Conservation (phyloP, 1,139 yeast genomes). For the Kurtzmaniella quercitrusa region DNA sequence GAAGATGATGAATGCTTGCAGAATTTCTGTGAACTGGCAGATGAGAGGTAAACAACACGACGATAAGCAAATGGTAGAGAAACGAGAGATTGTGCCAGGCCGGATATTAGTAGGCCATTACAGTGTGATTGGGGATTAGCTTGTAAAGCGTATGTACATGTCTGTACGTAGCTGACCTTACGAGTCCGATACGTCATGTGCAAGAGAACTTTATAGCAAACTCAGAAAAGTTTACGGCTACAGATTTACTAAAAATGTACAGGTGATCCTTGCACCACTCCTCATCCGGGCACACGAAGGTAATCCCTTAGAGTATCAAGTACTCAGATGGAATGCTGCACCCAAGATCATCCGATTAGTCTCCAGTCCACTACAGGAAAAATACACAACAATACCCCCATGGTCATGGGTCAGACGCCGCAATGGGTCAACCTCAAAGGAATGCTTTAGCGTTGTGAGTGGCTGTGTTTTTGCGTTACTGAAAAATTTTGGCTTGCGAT, state of each 20-base stretch:
- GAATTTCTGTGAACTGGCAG: too few species aligned
- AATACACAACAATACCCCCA: slow-evolving; percentile 50
- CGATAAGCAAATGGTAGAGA: too few species aligned
- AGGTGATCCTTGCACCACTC: slow-evolving; percentile 73
- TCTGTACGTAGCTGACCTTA: too few species aligned
- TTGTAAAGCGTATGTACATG: too few species aligned
- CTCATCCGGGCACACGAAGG: slow-evolving; percentile 88
- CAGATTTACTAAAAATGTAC: slow-evolving; percentile 35
- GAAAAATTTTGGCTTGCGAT: slow-evolving; percentile 8
- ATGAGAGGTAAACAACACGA: too few species aligned
- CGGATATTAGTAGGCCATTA: too few species aligned
- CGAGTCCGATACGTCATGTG: too few species aligned
- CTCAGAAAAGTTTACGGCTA: too few species aligned
- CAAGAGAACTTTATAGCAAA: too few species aligned
- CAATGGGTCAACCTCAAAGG: slow-evolving; percentile 73
- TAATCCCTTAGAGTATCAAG: slow-evolving; percentile 57
- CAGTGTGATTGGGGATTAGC: too few species aligned
- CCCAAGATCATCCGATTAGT: slow-evolving; percentile 68
- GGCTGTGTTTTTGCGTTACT: slow-evolving; percentile 60
- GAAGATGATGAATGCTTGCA: too few species aligned
- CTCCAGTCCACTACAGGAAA: slow-evolving; percentile 58
- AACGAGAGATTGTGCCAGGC: too few species aligned
- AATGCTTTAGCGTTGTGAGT: slow-evolving; percentile 61
- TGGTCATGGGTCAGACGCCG: slow-evolving; percentile 79
- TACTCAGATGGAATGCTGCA: slow-evolving; percentile 67